A percentile compares a stretch with the other conserved stretches of the same genome.
Conservation (phyloP, 176 grass and related monocot species). For the Carex cristatella region DNA sequence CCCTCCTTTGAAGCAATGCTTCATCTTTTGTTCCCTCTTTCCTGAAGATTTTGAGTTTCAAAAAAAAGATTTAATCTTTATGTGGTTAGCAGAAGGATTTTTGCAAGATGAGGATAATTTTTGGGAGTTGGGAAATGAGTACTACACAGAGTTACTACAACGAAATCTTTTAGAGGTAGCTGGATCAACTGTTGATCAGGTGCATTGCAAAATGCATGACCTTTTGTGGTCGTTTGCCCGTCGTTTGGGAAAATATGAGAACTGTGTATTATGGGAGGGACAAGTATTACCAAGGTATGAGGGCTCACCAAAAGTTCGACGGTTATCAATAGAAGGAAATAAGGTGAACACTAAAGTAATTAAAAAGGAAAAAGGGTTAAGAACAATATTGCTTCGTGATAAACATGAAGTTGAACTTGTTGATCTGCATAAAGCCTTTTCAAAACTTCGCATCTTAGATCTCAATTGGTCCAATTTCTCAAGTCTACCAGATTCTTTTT, state of each 20-base stretch:
- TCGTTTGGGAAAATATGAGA: background rate
- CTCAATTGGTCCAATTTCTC: background rate
- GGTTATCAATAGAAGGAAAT: background rate
- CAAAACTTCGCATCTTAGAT: background rate
- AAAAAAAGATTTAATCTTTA: no score
- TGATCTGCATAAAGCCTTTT: background rate
- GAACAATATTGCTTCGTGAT: background rate
- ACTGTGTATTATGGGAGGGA: background rate
- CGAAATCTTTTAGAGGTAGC: conserved; percentile 28
- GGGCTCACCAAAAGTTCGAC: background rate
- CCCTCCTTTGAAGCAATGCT: no score
- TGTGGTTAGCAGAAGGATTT: no score
- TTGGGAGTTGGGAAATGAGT: conserved; percentile 7
- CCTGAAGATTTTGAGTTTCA: no score
- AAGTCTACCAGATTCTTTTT: background rate
- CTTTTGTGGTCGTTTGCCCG: background rate
- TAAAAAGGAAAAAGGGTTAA: background rate
- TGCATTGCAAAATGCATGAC: background rate
- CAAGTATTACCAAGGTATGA: background rate
- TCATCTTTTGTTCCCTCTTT: no score
- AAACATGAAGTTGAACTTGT: background rate
- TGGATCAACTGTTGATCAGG: background rate
- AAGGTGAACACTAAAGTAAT: background rate
- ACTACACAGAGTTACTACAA: conserved; percentile 29
- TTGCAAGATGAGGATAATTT: background rate